A percentile compares a stretch with the other conserved stretches of the same genome.
phyloP scores from a whole-genome alignment of 2,329 filamentous ascomycete species.

The Claviceps arundinis region DNA sequence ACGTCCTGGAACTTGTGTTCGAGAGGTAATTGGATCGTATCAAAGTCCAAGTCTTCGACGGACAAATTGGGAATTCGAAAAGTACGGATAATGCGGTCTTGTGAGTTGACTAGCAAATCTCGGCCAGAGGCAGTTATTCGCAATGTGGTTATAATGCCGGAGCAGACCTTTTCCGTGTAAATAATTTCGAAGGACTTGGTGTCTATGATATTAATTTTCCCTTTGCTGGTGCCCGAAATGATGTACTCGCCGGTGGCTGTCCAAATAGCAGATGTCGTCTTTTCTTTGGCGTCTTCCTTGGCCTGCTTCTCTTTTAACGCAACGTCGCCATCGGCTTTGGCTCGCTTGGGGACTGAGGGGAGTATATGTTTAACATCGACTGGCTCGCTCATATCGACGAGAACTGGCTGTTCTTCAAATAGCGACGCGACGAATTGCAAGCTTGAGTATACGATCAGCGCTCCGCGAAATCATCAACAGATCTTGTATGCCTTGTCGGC shows the following conservation, averaged over 20 bases:
- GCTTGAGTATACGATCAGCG: conserved; percentile 30
- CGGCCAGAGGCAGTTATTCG: conserved; percentile 70
- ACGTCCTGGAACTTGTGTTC: conserved; percentile 99
- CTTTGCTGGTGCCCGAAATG: conserved; percentile 85
- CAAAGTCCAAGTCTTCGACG: conserved; percentile 56
- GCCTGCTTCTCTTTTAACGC: conserved; percentile 68
- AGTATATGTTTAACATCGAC: conserved; percentile 63
- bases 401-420: conserved; percentile 81
- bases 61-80: conserved; percentile 74
- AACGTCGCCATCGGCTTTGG: conserved; percentile 55
- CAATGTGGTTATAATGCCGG: conserved; percentile 76
- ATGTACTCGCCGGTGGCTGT: conserved; percentile 77
- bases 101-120: conserved; percentile 82
- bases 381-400: conserved; percentile 65
- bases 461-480: neutral
- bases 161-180: conserved; percentile 79
- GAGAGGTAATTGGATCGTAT: conserved; percentile 77
- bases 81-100: conserved; percentile 88
- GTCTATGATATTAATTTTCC: conserved; percentile 91
- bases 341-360: conserved; percentile 68
- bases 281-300: conserved; percentile 86
- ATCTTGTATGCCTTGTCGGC: too few species aligned
- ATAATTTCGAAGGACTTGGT: conserved; percentile 68
- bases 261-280: conserved; percentile 86
- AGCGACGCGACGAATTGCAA: conserved; percentile 79